A percentile compares a stretch with the other conserved stretches of the same genome.
Evolutionary conservation across 495 filamentous ascomycete genomes (phyloP).

Genomic region (Xylona heveae): DNA sequence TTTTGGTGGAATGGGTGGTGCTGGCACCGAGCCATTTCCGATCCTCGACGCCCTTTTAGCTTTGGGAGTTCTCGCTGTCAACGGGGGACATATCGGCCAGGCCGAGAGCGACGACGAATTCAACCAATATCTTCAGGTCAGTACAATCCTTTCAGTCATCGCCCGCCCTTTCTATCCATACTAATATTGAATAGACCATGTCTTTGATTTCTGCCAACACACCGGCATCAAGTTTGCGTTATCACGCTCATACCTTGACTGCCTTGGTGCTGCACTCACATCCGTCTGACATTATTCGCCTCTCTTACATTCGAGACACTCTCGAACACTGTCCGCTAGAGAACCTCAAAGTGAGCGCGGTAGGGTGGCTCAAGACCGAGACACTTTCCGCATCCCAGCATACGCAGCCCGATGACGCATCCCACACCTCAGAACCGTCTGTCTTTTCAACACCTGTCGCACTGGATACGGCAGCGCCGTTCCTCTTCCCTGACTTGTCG

Average conservation of each 20-base stretch:
- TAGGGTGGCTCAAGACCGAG: slow-evolving; percentile 78
- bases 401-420: slow-evolving; percentile 9
- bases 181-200: slow-evolving; percentile 14
- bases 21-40: slow-evolving; percentile 18
- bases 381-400: slow-evolving; percentile 28
- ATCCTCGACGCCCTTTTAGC: slow-evolving; percentile 24
- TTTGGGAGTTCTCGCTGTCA: slow-evolving; percentile 15
- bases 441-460: slow-evolving; percentile 35
- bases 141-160: background rate
- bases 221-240: slow-evolving; percentile 41
- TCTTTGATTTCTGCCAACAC: slow-evolving; percentile 47
- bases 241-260: slow-evolving; percentile 54
- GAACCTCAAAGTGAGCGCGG: slow-evolving; percentile 56
- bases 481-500: slow-evolving; percentile 24
- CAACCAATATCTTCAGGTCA: slow-evolving; percentile 12
- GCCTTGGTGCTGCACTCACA: slow-evolving; percentile 53
- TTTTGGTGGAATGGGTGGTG: slow-evolving; percentile 4
- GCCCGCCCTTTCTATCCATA: slow-evolving; percentile 8
- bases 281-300: slow-evolving; percentile 42
- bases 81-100: slow-evolving; percentile 12
- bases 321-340: slow-evolving; percentile 63
- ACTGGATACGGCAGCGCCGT: slow-evolving; percentile 24
- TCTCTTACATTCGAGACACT: slow-evolving; percentile 59
- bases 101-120: slow-evolving; percentile 17
- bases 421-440: slow-evolving; percentile 12